Evolutionary conservation across 129 eudicot species (phyloP).

Genomic region (Solidago caesia): DNA sequence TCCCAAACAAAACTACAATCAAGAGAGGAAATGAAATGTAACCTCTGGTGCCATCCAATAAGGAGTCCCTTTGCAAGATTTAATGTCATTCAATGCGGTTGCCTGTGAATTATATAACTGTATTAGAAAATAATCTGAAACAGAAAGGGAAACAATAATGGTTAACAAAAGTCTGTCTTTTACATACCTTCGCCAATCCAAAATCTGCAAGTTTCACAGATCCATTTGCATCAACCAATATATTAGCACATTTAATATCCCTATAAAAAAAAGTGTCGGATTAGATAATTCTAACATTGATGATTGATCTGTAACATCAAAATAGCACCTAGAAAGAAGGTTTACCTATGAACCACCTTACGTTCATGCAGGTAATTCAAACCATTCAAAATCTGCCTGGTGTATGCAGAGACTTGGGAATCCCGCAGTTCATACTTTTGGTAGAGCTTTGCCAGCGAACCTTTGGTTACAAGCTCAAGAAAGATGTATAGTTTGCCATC

Average conservation of each 20-base stretch:
- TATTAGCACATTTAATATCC: constrained; percentile 96
- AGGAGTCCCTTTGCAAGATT: constrained; percentile 94
- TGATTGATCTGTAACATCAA: neutral
- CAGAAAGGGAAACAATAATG: neutral
- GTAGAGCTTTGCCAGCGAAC: constrained; percentile 76
- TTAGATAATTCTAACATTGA: neutral
- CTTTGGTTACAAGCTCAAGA: constrained; percentile 84
- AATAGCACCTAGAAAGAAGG: constrained; percentile 3
- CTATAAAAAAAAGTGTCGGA: constrained; percentile 34
- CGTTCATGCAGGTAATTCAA: constrained; percentile 69
- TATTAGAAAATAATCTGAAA: neutral
- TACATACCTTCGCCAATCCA: constrained; percentile 86
- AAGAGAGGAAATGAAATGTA: constrained; percentile 7
- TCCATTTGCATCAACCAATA: constrained; percentile 76
- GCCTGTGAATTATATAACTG: constrained; percentile 41
- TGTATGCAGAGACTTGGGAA: constrained; percentile 76
- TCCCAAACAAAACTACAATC: constrained; percentile 11
- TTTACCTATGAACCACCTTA: constrained; percentile 81
- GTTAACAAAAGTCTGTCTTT: neutral
- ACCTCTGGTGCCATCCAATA: constrained; percentile 99
- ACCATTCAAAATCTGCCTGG: constrained; percentile 82
- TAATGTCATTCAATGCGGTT: constrained; percentile 65
- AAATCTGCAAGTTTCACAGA: constrained; percentile 95
- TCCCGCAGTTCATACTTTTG: constrained; percentile 63
- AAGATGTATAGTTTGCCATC: constrained; percentile 74